Percentiles rank a stretch among this genome's conserved stretches.
Conservation (phyloP, 2,329 filamentous ascomycete genomes). For the Hirsutella rhossiliensis region DNA sequence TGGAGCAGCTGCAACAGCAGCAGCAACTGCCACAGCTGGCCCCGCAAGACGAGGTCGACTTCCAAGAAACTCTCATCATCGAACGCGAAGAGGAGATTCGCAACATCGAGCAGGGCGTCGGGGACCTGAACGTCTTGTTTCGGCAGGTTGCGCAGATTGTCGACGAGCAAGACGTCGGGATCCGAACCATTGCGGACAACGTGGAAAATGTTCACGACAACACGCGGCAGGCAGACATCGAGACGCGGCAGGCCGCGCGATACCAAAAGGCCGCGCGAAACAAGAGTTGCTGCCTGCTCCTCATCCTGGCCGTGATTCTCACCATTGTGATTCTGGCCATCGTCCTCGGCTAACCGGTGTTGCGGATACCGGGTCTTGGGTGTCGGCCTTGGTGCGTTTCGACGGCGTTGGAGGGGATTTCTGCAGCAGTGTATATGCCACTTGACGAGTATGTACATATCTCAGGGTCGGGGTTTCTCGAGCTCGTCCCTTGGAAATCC, state of each 20-base stretch:
- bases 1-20: conserved; percentile 45
- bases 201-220: conserved; percentile 73
- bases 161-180: conserved; percentile 75
- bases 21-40: conserved; percentile 71
- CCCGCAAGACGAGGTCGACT: conserved; percentile 89
- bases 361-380: neutral
- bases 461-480: neutral
- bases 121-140: conserved; percentile 93
- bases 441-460: conserved; percentile 5
- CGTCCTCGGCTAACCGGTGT: conserved; percentile 49
- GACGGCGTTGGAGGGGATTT: conserved; percentile 6
- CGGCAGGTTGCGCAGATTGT: conserved; percentile 97
- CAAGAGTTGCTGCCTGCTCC: conserved; percentile 83
- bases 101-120: conserved; percentile 93
- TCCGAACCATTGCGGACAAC: conserved; percentile 81
- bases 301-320: conserved; percentile 81
- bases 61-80: conserved; percentile 89
- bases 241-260: conserved; percentile 72
- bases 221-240: conserved; percentile 73
- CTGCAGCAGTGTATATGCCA: conserved; percentile 2
- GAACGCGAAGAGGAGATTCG: conserved; percentile 95
- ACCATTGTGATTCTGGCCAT: conserved; percentile 84
- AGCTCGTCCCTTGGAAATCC: too few species aligned
- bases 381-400: neutral
- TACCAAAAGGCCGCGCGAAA: conserved; percentile 94